Percentiles rank a stretch among this genome's conserved stretches.
phyloP scores from a whole-genome alignment of 345 rosid genomes.

The Linum usitatissimum region DNA sequence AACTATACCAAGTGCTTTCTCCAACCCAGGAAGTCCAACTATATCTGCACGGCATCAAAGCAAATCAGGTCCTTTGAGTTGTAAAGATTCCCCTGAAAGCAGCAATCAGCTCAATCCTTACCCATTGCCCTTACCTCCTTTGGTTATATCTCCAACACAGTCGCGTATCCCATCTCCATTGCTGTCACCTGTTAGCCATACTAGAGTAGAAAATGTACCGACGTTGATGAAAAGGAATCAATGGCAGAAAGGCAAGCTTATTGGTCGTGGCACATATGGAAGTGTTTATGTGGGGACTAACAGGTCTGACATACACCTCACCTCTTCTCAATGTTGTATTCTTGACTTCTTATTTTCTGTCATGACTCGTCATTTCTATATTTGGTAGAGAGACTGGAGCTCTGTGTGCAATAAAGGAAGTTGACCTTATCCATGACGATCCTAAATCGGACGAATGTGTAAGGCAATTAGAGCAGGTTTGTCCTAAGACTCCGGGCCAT shows the following conservation, averaged over 20 bases:
- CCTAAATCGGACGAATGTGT: conserved; percentile 53
- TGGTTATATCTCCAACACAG: conserved; percentile 17
- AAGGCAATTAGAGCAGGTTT: conserved; percentile 63
- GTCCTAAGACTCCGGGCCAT: conserved; percentile 8
- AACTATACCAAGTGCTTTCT: conserved; percentile 13
- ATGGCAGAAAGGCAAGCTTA: conserved; percentile 68
- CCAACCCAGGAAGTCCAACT: conserved; percentile 8
- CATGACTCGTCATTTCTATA: background rate
- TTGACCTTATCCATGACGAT: conserved; percentile 46
- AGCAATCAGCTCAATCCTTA: conserved; percentile 28
- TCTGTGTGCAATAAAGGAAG: conserved; percentile 64
- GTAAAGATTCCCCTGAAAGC: conserved; percentile 24
- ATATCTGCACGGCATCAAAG: conserved; percentile 13
- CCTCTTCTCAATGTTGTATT: conserved; percentile 7
- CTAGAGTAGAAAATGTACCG: conserved; percentile 18
- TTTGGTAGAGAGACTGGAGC: conserved; percentile 59
- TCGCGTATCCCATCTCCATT: conserved; percentile 13
- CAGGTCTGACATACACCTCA: conserved; percentile 21
- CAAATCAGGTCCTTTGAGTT: conserved; percentile 18
- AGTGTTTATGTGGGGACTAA: conserved; percentile 53
- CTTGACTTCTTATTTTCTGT: conserved; percentile 1
- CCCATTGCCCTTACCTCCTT: conserved; percentile 64
- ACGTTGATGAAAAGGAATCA: conserved; percentile 23
- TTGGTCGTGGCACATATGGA: conserved; percentile 70
- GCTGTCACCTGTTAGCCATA: conserved; percentile 12